Percentiles rank a stretch among this genome's conserved stretches.
Conservation (phyloP, 352 stramenopile species). For the Globisporangium sylvaticum region DNA sequence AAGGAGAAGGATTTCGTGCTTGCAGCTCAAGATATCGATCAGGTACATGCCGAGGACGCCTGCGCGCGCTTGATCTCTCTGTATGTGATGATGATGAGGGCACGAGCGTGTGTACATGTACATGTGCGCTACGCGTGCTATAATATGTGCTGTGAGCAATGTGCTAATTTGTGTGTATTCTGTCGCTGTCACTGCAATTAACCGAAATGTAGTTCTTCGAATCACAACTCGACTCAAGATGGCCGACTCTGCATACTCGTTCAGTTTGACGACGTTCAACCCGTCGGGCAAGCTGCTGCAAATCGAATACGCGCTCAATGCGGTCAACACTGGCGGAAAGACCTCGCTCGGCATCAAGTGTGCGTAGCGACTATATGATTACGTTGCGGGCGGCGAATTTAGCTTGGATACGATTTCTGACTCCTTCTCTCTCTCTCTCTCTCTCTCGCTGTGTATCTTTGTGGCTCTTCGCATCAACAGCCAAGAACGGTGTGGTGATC, state of each 20-base stretch:
- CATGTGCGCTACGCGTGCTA: background rate
- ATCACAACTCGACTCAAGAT: conserved; percentile 45
- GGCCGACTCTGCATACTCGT: conserved; percentile 97
- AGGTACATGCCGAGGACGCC: background rate
- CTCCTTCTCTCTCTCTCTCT: background rate
- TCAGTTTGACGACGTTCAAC: conserved; percentile 99
- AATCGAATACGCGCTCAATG: conserved; percentile 99
- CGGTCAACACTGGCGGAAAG: conserved; percentile 96
- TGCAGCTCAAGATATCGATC: conserved; percentile 26
- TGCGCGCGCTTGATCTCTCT: background rate
- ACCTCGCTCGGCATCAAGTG: conserved; percentile 97
- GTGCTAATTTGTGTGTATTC: background rate
- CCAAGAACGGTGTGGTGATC: conserved; percentile 99
- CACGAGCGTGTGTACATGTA: background rate
- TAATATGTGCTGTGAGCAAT: no score
- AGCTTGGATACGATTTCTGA: background rate
- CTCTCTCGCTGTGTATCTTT: background rate
- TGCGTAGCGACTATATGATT: conserved; percentile 25
- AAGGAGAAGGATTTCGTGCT: conserved; percentile 19
- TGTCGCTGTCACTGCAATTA: background rate
- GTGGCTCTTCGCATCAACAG: conserved; percentile 36
- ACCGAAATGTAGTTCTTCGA: background rate
- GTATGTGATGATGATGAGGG: background rate
- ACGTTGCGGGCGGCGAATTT: background rate
- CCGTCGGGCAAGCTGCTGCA: conserved; percentile 98